These are phyloP conservation scores for Polygonum aviculare DNA, from an alignment of 148 eudicot genomes.

Conservation along the genomic window DNA sequence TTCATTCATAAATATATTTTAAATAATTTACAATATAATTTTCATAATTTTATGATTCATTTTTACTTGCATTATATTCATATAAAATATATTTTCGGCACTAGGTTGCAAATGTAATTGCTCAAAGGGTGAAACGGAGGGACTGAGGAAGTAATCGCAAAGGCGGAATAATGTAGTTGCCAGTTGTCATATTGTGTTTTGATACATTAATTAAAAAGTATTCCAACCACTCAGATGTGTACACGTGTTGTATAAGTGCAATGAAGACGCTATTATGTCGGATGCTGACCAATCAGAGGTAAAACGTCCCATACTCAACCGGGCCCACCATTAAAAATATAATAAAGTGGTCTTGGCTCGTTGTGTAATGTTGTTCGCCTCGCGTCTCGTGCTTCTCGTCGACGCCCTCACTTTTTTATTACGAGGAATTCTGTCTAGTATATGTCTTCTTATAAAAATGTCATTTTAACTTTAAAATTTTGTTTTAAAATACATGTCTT, in stretches of 20 bases:
- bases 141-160: background rate
- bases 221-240: background rate
- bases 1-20: too few relatives aligned
- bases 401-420: background rate
- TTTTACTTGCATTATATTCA: too few relatives aligned
- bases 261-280: background rate
- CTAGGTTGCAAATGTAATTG: too few relatives aligned
- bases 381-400: background rate
- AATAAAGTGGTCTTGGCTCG: background rate
- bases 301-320: background rate
- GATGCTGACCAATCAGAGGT: slow-evolving; percentile 2
- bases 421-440: background rate
- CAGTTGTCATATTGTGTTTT: background rate
- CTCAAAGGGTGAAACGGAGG: too few relatives aligned
- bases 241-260: slow-evolving; percentile 6
- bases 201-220: background rate
- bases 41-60: too few relatives aligned
- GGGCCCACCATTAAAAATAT: background rate
- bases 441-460: too few relatives aligned
- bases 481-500: too few relatives aligned
- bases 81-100: too few relatives aligned
- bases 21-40: too few relatives aligned
- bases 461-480: too few relatives aligned
- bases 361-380: background rate
- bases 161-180: background rate